A percentile compares a stretch with the other conserved stretches of the same genome.
Evolutionary conservation across 805 yeast species (phyloP).

Genomic region (Metahyphopichia silvanorum): DNA sequence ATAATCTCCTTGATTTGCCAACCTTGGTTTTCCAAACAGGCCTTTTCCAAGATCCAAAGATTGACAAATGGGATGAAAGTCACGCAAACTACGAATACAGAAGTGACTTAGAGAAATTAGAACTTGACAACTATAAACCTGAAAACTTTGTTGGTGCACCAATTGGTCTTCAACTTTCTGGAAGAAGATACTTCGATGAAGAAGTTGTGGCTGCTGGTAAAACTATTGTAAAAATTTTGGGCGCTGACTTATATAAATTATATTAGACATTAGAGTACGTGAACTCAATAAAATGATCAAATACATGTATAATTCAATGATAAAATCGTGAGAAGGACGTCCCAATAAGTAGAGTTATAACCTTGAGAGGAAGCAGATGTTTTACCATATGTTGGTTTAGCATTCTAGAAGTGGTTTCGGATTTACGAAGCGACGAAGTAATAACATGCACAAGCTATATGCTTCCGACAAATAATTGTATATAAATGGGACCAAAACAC

Average conservation of each 20-base stretch:
- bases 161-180: constrained; percentile 50
- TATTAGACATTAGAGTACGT: constrained; percentile 5
- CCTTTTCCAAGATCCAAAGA: constrained; percentile 50
- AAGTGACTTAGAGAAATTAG: constrained; percentile 46
- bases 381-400: no score
- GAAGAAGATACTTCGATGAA: constrained; percentile 55
- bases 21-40: constrained; percentile 64
- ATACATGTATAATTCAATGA: background rate
- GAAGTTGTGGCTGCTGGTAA: constrained; percentile 51
- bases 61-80: constrained; percentile 46
- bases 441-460: no score
- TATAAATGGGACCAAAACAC: no score
- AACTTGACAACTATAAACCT: constrained; percentile 45
- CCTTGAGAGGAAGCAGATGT: no score
- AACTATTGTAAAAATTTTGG: constrained; percentile 34
- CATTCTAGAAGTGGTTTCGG: background rate
- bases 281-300: no score
- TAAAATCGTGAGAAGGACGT: background rate
- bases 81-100: constrained; percentile 36
- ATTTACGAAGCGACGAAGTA: background rate
- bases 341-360: no score
- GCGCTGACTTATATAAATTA: constrained; percentile 17
- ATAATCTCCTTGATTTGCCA: constrained; percentile 71
- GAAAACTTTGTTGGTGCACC: constrained; percentile 51
- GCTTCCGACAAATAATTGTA: no score